Evolutionary conservation across 1,284 basidiomycete species (phyloP).

Genomic region (Porodaedalea pini): DNA sequence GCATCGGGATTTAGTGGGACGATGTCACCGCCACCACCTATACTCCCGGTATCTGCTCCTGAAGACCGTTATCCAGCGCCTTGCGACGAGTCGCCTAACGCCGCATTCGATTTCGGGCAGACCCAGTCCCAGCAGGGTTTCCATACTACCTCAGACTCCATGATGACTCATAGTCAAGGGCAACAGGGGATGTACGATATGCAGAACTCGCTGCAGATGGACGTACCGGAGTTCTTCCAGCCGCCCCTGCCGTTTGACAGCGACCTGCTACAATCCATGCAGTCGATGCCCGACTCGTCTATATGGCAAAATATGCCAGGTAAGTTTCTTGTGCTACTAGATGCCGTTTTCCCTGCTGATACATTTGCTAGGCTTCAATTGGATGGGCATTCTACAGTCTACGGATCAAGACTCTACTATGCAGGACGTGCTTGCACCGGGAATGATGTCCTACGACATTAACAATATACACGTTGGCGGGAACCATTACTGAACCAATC

Average conservation of each 20-base stretch:
- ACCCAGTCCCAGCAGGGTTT: not conserved
- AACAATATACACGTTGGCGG: not conserved
- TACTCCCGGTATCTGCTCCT: not conserved
- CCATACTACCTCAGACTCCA: not conserved
- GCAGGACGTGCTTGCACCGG: constrained; percentile 8
- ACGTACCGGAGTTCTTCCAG: constrained; percentile 45
- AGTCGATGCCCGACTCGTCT: constrained; percentile 45
- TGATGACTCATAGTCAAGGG: not conserved
- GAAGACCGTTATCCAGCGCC: not conserved
- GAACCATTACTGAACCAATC: constrained; percentile 9
- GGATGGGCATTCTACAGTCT: constrained; percentile 26
- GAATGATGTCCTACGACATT: not conserved
- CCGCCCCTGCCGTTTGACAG: constrained; percentile 54
- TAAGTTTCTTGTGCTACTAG: constrained; percentile 29
- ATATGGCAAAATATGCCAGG: constrained; percentile 56
- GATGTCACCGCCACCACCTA: not conserved
- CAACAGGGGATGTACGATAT: constrained; percentile 10
- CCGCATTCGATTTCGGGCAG: not conserved
- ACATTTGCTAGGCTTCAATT: constrained; percentile 27
- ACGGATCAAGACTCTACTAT: constrained; percentile 9
- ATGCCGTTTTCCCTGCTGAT: constrained; percentile 20
- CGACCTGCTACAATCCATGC: constrained; percentile 59
- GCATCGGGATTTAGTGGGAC: not conserved
- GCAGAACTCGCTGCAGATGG: constrained; percentile 25
- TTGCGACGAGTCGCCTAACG: not conserved